These are phyloP conservation scores for Ganoderma lingzhi DNA, from an alignment of 1,284 basidiomycete species.

Conservation along the genomic window DNA sequence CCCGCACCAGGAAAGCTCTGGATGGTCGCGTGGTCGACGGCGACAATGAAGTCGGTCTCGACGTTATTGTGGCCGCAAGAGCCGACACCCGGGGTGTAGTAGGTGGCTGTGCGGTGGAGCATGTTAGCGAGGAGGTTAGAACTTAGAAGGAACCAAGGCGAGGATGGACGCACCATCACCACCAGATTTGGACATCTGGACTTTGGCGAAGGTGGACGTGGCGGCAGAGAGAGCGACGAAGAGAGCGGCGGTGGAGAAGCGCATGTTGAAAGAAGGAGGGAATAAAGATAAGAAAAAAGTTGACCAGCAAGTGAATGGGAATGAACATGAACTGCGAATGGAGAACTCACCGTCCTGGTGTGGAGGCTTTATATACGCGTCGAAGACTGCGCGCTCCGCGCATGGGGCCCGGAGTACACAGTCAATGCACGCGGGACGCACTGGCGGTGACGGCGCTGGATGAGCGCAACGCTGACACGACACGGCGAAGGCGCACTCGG, in stretches of 20 bases:
- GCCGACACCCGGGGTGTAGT: conserved; percentile 30
- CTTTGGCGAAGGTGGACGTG: neutral
- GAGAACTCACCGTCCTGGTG: neutral
- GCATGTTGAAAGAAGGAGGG: neutral
- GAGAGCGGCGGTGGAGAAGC: neutral
- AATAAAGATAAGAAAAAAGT: conserved; percentile 1
- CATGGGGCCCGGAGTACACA: neutral
- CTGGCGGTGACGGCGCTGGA: neutral
- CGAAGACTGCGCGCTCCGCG: neutral
- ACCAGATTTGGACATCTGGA: neutral
- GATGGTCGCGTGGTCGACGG: conserved; percentile 27
- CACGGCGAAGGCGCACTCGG: neutral
- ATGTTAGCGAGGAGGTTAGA: neutral
- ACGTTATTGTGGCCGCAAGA: conserved; percentile 32
- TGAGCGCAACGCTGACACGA: too few relatives aligned
- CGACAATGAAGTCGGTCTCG: conserved; percentile 33
- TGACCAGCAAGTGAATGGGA: conserved; percentile 11
- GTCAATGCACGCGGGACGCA: neutral
- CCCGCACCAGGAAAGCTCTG: conserved; percentile 29
- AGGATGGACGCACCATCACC: neutral
- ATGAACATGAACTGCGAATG: conserved; percentile 23
- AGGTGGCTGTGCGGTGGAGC: conserved; percentile 15
- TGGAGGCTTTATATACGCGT: conserved; percentile 12
- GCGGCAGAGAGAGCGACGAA: neutral
- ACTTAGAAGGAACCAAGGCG: neutral